These are phyloP conservation scores for Phaeosphaeria sp. DNA, from an alignment of 2,329 filamentous ascomycete species.

Conservation along the genomic window DNA sequence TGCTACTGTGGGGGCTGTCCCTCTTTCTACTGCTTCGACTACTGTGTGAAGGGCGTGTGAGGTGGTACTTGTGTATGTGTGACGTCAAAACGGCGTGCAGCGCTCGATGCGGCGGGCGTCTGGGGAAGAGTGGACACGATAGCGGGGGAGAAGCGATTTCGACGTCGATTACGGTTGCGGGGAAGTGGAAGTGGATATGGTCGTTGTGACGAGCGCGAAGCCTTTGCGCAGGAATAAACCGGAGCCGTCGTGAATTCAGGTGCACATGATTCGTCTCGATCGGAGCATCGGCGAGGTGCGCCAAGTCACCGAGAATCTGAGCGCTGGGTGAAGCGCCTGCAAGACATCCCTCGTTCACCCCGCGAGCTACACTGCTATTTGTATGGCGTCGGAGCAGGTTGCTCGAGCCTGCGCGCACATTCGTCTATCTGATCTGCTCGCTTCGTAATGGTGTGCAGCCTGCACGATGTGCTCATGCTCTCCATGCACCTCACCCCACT, in stretches of 20 bases:
- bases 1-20: neutral
- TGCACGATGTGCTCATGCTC: constrained; percentile 35
- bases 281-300: neutral
- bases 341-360: neutral
- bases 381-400: neutral
- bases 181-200: constrained; percentile 3
- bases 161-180: constrained; percentile 8
- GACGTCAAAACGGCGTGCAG: constrained; percentile 3
- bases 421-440: constrained; percentile 12
- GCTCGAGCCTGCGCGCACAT: constrained; percentile 7
- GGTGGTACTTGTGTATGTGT: neutral
- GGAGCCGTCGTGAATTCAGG: constrained; percentile 7
- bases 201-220: neutral
- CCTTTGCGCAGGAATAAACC: constrained; percentile 5
- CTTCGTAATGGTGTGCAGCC: constrained; percentile 21
- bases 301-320: neutral
- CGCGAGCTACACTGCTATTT: constrained; percentile 1
- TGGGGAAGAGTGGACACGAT: neutral
- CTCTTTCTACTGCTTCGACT: neutral
- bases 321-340: neutral
- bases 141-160: constrained; percentile 1
- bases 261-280: constrained; percentile 6
- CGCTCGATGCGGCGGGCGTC: neutral
- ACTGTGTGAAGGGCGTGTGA: neutral
- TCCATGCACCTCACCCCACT: constrained; percentile 23